Conservation (phyloP, 2,329 filamentous ascomycete genomes). For the Herpotrichia juniperi region DNA sequence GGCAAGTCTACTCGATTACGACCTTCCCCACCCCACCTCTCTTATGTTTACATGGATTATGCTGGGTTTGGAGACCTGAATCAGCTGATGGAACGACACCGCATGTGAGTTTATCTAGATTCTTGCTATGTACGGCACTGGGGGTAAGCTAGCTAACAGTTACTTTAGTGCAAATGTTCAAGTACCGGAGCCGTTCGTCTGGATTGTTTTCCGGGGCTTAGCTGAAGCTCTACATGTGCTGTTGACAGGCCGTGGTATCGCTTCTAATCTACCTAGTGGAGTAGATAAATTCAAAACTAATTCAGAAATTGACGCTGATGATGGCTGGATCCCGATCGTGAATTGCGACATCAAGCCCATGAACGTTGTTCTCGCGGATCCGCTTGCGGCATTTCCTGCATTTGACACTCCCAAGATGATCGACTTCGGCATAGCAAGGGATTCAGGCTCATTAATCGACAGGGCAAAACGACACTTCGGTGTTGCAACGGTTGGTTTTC, state of each 20-base stretch:
- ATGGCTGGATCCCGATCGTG: background rate
- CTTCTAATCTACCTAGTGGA: too few relatives aligned
- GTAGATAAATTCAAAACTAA: too few relatives aligned
- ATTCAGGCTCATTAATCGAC: too few relatives aligned
- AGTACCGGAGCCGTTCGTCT: constrained; percentile 1
- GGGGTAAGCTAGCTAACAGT: too few relatives aligned
- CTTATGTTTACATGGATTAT: constrained; percentile 8
- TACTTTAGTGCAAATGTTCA: background rate
- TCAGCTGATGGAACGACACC: background rate
- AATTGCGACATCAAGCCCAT: constrained; percentile 1
- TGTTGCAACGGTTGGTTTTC: background rate
- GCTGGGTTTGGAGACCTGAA: constrained; percentile 1
- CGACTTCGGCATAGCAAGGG: constrained; percentile 3
- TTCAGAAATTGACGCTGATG: too few relatives aligned
- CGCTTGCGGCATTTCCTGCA: background rate
- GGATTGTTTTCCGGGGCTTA: background rate
- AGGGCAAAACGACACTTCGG: too few relatives aligned
- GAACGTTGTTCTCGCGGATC: constrained; percentile 4
- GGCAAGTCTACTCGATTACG: background rate
- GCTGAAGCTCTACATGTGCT: background rate
- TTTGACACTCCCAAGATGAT: constrained; percentile 4
- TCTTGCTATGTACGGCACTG: too few relatives aligned
- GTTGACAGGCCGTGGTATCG: background rate
- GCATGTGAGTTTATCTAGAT: background rate
- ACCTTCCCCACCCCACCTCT: background rate